Percentiles rank a stretch among this genome's conserved stretches.
These are phyloP conservation scores for Nannizziopsis barbatae DNA, from an alignment of 2,329 filamentous ascomycete genomes.

Conservation along the genomic window DNA sequence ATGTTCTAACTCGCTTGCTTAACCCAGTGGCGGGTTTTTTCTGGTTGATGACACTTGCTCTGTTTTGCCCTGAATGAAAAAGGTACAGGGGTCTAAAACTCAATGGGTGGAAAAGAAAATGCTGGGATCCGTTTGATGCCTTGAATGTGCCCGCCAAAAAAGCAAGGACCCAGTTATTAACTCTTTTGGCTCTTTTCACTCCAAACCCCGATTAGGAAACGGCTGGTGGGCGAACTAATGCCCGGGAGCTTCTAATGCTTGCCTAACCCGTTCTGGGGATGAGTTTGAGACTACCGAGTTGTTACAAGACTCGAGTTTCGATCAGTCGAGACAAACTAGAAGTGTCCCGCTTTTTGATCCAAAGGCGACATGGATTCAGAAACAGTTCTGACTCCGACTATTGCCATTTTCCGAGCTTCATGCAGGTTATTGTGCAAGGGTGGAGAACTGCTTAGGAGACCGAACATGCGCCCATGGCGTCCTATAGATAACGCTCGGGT, in stretches of 20 bases:
- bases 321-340: conserved; percentile 10
- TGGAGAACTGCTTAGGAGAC: conserved; percentile 8
- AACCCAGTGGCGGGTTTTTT: conserved; percentile 2
- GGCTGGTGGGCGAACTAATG: conserved; percentile 6
- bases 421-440: conserved; percentile 11
- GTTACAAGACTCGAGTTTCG: conserved; percentile 10
- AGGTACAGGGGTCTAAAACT: conserved; percentile 12
- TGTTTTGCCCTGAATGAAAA: conserved; percentile 15
- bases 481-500: conserved; percentile 9
- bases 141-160: too few species aligned
- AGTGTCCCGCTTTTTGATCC: conserved; percentile 5
- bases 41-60: conserved; percentile 14
- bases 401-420: conserved; percentile 13
- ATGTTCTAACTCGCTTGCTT: too few species aligned
- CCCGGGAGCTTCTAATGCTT: not conserved
- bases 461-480: not conserved
- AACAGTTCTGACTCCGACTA: conserved; percentile 15
- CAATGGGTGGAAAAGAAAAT: conserved; percentile 1
- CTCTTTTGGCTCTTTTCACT: too few species aligned
- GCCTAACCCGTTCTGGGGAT: not conserved
- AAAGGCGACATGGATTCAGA: conserved; percentile 13
- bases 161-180: too few species aligned
- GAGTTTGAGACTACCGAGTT: conserved; percentile 8
- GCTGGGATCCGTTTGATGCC: not conserved
- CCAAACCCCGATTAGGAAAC: conserved; percentile 6